Evolutionary conservation across 148 eudicot species (phyloP).

Genomic region (Hydrangea macrophylla): DNA sequence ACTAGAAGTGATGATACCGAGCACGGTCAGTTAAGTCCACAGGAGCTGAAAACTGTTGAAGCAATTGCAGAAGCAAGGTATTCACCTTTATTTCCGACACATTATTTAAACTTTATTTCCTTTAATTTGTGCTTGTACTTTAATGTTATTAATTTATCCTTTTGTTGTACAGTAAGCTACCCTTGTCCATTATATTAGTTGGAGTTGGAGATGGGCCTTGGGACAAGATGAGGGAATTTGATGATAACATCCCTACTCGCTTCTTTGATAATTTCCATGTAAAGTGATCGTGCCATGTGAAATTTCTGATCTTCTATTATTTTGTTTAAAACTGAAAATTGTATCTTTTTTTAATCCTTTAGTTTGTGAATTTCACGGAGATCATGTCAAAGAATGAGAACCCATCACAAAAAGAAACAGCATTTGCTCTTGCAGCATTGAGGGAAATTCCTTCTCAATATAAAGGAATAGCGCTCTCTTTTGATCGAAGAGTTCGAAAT

Average conservation of each 20-base stretch:
- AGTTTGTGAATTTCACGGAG: constrained; percentile 95
- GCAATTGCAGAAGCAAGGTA: constrained; percentile 93
- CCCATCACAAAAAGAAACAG: constrained; percentile 75
- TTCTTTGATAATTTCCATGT: constrained; percentile 97
- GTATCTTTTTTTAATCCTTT: constrained; percentile 6
- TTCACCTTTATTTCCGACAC: neutral
- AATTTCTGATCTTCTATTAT: constrained; percentile 2
- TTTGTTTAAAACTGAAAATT: neutral
- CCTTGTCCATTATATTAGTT: constrained; percentile 87
- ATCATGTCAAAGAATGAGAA: constrained; percentile 76
- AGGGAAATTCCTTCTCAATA: constrained; percentile 97
- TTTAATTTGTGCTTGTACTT: too few species aligned
- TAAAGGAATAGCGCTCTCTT: constrained; percentile 66
- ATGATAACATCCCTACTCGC: constrained; percentile 90
- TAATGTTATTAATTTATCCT: constrained; percentile 17
- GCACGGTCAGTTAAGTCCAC: constrained; percentile 70
- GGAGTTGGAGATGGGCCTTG: constrained; percentile 99
- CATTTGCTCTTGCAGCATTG: constrained; percentile 81
- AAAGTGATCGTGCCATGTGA: constrained; percentile 10
- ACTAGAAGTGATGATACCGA: constrained; percentile 95
- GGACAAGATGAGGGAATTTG: constrained; percentile 98
- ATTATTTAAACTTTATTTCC: too few species aligned
- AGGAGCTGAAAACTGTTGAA: constrained; percentile 80
- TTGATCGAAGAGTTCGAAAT: constrained; percentile 47
- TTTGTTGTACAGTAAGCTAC: constrained; percentile 68